Evolutionary conservation across 805 yeast genomes (phyloP), one percentile per base, ranked within the genome.

Genomic region (Torulaspora delbrueckii): DNA sequence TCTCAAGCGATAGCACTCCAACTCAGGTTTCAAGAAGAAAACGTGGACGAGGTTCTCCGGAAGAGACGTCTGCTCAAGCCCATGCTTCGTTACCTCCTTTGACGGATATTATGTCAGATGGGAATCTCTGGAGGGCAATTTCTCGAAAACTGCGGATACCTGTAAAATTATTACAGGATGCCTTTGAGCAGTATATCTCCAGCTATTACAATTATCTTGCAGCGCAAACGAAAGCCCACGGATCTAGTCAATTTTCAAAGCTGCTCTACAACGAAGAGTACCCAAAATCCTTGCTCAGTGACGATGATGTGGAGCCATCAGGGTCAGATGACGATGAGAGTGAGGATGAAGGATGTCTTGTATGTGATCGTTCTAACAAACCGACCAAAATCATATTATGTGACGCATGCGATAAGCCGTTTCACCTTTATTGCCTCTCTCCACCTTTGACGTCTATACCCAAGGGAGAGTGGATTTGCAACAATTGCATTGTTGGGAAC

Each of bases 401-500:
- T 62, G 86, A 82, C 54, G 84, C 84, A 31, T 90, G 96, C 59
- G 79, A 83, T 47, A 74, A 73, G 42, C 75, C 78, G 1, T 87
- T 69, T 63, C 96, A 90, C 62, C 70, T 73, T 65, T 66, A 68
- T 32, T 88, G 96, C 59, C 67, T 88, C n/a, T 66, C 65, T 10
- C 84, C 84, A 2, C 80, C 80, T 1, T 53, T 84, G 19, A 58
- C 64, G 0, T 56, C 57, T 2, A 67, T 82, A 1, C 89, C 90
- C 0, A 59, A 70, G 22, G 77, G 77, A 8, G 75, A 72, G 13
- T 90, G 96, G 96, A 82, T 75, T 58, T 90, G 98, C 63, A 84
- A 83, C 40, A 76, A 76, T 46, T 90, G 98, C 64, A 69, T 90
- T n/a, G 72, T 84, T 10, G 96, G 96, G 0, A 83, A 86, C 33